These are phyloP conservation scores for Trametes meyenii DNA, from an alignment of 768 basidiomycete species.

Conservation along the genomic window DNA sequence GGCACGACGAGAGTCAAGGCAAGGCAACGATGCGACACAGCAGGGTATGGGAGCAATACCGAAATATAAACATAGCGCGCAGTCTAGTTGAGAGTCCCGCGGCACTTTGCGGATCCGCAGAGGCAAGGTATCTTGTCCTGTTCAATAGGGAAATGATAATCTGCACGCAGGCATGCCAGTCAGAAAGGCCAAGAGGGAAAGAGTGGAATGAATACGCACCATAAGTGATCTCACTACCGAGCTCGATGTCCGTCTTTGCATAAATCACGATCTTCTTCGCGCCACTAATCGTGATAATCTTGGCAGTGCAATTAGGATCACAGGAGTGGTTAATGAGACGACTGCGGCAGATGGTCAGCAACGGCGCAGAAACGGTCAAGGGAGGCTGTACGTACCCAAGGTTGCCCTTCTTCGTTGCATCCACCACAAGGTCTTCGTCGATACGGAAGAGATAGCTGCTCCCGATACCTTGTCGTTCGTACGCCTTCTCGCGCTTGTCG, in stretches of 20 bases:
- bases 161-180: constrained; percentile 40
- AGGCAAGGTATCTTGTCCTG: constrained; percentile 96
- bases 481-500: constrained; percentile 95
- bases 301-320: constrained; percentile 90
- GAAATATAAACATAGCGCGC: constrained; percentile 26
- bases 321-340: constrained; percentile 99
- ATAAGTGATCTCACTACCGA: constrained; percentile 98
- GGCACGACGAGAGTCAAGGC: constrained; percentile 10
- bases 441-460: constrained; percentile 98
- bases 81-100: constrained; percentile 92
- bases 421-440: constrained; percentile 96
- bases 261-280: constrained; percentile 99
- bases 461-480: constrained; percentile 96
- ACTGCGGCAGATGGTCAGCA: constrained; percentile 42
- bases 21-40: constrained; percentile 5
- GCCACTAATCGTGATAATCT: constrained; percentile 88
- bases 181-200: constrained; percentile 1
- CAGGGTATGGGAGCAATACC: constrained; percentile 28
- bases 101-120: constrained; percentile 88
- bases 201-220: constrained; percentile 54
- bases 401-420: constrained; percentile 99
- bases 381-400: constrained; percentile 71
- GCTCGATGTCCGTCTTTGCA: constrained; percentile 93
- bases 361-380: not conserved
- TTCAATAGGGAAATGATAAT: constrained; percentile 99